phyloP scores from a whole-genome alignment of 2,329 filamentous ascomycete genomes.

The Verticillium albo-atrum region DNA sequence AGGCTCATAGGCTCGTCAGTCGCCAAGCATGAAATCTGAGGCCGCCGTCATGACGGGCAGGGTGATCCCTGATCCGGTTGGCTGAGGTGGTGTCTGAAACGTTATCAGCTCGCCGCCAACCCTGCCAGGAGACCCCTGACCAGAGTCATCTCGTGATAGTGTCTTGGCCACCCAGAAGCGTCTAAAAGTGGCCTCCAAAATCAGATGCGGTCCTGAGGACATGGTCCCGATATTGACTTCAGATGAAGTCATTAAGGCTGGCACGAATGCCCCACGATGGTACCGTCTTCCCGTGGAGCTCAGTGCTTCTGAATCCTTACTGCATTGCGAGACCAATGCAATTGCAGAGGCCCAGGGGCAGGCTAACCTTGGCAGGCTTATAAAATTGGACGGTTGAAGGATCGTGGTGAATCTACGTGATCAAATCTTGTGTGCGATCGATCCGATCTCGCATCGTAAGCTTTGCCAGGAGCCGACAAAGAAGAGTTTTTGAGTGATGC shows the following conservation, averaged over 20 bases:
- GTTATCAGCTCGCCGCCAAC: not conserved
- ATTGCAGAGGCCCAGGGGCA: too few species aligned
- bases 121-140: not conserved
- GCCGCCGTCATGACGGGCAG: not conserved
- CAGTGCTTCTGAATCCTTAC: too few species aligned
- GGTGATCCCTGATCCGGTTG: not conserved
- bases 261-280: too few species aligned
- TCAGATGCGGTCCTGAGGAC: not conserved
- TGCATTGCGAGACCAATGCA: too few species aligned
- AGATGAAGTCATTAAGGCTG: not conserved
- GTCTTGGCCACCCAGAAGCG: not conserved
- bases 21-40: not conserved
- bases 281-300: too few species aligned
- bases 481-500: too few species aligned
- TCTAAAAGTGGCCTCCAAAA: not conserved
- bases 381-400: too few species aligned
- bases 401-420: too few species aligned
- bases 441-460: too few species aligned
- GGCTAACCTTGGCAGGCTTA: too few species aligned
- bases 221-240: not conserved
- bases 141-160: not conserved
- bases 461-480: too few species aligned
- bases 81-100: not conserved
- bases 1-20: not conserved
- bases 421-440: too few species aligned